phyloP scores from a whole-genome alignment of 2,329 filamentous ascomycete genomes.

The Colletotrichum lentis region DNA sequence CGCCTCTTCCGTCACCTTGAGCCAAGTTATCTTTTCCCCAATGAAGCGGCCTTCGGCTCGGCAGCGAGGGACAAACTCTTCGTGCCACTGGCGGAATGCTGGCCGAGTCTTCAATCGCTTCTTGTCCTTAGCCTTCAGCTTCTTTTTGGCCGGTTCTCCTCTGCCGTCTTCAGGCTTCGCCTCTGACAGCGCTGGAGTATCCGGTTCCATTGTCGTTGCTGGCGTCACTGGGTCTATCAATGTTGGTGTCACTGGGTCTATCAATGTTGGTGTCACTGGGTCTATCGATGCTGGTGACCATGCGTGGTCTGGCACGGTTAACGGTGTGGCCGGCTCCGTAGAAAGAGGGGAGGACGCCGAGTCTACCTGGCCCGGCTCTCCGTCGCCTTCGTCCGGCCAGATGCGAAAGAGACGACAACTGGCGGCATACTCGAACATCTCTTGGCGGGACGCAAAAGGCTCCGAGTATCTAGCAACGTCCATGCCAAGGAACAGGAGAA shows the following conservation, averaged over 20 bases:
- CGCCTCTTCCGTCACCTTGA: slow-evolving; percentile 60
- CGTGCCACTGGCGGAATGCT: slow-evolving; percentile 67
- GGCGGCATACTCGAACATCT: slow-evolving; percentile 69
- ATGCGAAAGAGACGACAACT: slow-evolving; percentile 67
- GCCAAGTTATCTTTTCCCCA: slow-evolving; percentile 47
- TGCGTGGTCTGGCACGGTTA: background rate
- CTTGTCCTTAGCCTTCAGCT: slow-evolving; percentile 63
- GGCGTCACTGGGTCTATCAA: background rate
- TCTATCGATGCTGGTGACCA: background rate
- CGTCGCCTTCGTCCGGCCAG: slow-evolving; percentile 37
- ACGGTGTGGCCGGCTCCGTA: background rate
- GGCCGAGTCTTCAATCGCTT: slow-evolving; percentile 63
- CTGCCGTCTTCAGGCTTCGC: background rate
- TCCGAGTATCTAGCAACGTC: slow-evolving; percentile 58
- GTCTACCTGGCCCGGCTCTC: background rate
- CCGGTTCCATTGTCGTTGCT: background rate
- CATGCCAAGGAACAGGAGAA: slow-evolving; percentile 72
- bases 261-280: background rate
- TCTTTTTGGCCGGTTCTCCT: slow-evolving; percentile 33
- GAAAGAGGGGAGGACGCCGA: background rate
- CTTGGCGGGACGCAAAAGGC: slow-evolving; percentile 63
- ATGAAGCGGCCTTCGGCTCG: slow-evolving; percentile 51
- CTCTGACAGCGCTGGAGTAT: background rate
- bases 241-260: background rate
- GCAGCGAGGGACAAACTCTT: slow-evolving; percentile 68